These are phyloP conservation scores for Aspergillus niger DNA, from an alignment of 2,329 filamentous ascomycete genomes.

Conservation along the genomic window DNA sequence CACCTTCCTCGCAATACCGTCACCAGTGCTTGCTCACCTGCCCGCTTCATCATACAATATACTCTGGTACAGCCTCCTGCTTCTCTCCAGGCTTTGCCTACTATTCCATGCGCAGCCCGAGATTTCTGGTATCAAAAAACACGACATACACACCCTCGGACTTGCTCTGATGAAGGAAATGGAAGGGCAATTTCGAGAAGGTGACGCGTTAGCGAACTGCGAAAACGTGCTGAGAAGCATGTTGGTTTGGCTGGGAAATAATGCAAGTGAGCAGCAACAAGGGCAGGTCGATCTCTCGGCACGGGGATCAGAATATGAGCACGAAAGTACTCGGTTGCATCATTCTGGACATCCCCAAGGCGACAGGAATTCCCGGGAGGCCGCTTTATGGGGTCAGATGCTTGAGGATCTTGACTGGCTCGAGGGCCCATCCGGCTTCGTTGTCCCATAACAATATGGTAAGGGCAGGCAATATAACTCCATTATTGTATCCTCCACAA, in stretches of 20 bases:
- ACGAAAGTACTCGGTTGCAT: neutral
- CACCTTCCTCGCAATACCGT: slow-evolving; percentile 1
- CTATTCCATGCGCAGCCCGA: neutral
- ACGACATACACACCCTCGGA: neutral
- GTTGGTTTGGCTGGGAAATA: neutral
- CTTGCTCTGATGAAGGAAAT: slow-evolving; percentile 6
- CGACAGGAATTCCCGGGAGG: too few relatives aligned
- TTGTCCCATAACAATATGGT: too few relatives aligned
- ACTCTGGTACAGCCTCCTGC: slow-evolving; percentile 9
- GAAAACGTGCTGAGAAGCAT: neutral
- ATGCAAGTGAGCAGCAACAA: neutral
- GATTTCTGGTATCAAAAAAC: neutral
- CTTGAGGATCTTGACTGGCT: too few relatives aligned
- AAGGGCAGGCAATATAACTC: too few relatives aligned
- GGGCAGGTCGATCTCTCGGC: neutral
- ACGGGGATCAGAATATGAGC: neutral
- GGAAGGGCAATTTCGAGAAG: neutral
- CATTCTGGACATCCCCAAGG: too few relatives aligned
- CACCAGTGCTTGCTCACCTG: neutral
- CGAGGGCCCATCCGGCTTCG: too few relatives aligned
- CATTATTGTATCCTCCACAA: too few relatives aligned
- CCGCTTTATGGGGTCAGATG: too few relatives aligned
- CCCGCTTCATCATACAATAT: neutral
- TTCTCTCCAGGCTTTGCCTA: slow-evolving; percentile 10
- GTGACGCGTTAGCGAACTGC: slow-evolving; percentile 1